Conservation (phyloP, 345 rosid species). For the Murraya paniculata region DNA sequence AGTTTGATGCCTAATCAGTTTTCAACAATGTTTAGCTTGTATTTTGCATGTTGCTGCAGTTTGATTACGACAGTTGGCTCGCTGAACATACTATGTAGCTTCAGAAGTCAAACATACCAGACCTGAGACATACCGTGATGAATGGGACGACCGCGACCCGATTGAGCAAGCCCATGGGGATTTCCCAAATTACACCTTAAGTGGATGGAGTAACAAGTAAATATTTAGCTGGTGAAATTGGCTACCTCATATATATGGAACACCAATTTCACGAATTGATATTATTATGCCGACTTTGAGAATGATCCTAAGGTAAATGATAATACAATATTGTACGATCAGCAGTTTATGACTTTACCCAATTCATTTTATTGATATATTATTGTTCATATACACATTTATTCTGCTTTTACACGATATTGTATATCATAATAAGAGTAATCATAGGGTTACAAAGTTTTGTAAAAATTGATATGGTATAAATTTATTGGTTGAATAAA, state of each 20-base stretch:
- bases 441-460: too few species aligned
- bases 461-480: too few species aligned
- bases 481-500: too few species aligned
- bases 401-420: too few species aligned
- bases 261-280: too few species aligned
- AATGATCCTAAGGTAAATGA: too few species aligned
- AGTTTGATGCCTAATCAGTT: not conserved
- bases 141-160: constrained; percentile 58
- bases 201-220: not conserved
- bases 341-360: too few species aligned
- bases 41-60: constrained; percentile 25
- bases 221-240: not conserved
- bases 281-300: too few species aligned
- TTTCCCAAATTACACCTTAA: constrained; percentile 32
- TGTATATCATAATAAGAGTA: too few species aligned
- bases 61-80: constrained; percentile 56
- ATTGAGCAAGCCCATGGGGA: constrained; percentile 46
- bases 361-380: too few species aligned
- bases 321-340: too few species aligned
- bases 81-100: constrained; percentile 33
- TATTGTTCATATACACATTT: too few species aligned
- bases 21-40: not conserved
- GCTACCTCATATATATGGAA: not conserved
- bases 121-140: constrained; percentile 51
- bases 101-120: not conserved